A percentile compares a stretch with the other conserved stretches of the same genome.
phyloP scores from a whole-genome alignment of 140 eudicot genomes.

The Anethum foeniculum region DNA sequence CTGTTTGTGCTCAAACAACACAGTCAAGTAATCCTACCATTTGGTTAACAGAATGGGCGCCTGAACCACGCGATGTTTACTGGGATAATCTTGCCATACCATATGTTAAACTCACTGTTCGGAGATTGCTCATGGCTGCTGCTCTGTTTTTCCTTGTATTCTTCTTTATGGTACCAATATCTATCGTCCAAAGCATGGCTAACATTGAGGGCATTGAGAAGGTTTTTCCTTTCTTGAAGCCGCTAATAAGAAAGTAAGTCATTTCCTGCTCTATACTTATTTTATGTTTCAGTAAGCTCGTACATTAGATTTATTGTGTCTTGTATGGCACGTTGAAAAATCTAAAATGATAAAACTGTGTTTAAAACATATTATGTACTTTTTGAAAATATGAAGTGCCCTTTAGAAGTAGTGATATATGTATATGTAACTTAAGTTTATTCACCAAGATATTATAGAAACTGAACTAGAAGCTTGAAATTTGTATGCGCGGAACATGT shows the following conservation, averaged over 20 bases:
- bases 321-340: not conserved
- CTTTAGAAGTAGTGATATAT: not conserved
- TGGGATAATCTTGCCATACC: constrained; percentile 94
- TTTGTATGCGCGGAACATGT: not conserved
- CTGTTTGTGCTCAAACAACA: constrained; percentile 92
- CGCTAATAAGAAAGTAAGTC: constrained; percentile 61
- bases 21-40: constrained; percentile 77
- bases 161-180: constrained; percentile 95
- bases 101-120: constrained; percentile 56
- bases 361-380: not conserved
- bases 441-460: not conserved
- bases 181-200: constrained; percentile 84
- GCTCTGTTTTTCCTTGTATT: constrained; percentile 72
- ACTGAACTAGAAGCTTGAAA: not conserved
- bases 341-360: not conserved
- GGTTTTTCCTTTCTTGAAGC: constrained; percentile 70
- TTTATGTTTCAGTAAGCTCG: not conserved
- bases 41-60: constrained; percentile 98
- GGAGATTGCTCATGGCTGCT: constrained; percentile 66
- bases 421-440: not conserved
- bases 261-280: constrained; percentile 3
- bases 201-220: constrained; percentile 74
- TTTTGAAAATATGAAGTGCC: not conserved
- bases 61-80: constrained; percentile 91
- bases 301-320: not conserved